Percentiles rank a stretch among this genome's conserved stretches.
Conservation (phyloP, 306 rosid species). For the Quercus variabilis region DNA sequence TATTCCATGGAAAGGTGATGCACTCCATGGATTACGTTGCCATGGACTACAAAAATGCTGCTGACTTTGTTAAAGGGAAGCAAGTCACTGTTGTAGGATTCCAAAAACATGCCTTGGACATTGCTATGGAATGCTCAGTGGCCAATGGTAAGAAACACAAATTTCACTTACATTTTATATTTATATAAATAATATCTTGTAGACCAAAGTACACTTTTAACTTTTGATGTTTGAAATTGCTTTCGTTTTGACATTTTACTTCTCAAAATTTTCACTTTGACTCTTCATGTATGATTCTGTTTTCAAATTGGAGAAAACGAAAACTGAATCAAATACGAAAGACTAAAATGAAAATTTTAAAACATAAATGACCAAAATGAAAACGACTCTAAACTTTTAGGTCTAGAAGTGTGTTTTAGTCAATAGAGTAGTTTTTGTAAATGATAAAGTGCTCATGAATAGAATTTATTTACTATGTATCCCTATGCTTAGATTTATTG, state of each 20-base stretch:
- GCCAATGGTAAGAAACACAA: slow-evolving; percentile 36
- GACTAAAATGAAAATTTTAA: no score
- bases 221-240: no score
- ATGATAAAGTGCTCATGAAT: not conserved
- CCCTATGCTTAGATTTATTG: not conserved
- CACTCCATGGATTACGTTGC: slow-evolving; percentile 50
- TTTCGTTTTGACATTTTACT: no score
- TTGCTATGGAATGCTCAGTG: slow-evolving; percentile 55
- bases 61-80: slow-evolving; percentile 41
- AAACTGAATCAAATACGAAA: no score
- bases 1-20: slow-evolving; percentile 46
- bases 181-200: not conserved
- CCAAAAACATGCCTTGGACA: slow-evolving; percentile 62
- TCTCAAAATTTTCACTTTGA: no score
- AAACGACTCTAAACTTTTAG: no score
- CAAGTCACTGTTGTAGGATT: slow-evolving; percentile 51
- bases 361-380: no score
- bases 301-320: no score
- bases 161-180: not conserved
- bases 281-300: no score
- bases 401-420: no score
- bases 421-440: no score
- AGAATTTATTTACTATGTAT: not conserved
- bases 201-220: no score
- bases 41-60: slow-evolving; percentile 40